Evolutionary conservation across 768 basidiomycete genomes (phyloP).

Genomic region (Botryobasidium botryosum): DNA sequence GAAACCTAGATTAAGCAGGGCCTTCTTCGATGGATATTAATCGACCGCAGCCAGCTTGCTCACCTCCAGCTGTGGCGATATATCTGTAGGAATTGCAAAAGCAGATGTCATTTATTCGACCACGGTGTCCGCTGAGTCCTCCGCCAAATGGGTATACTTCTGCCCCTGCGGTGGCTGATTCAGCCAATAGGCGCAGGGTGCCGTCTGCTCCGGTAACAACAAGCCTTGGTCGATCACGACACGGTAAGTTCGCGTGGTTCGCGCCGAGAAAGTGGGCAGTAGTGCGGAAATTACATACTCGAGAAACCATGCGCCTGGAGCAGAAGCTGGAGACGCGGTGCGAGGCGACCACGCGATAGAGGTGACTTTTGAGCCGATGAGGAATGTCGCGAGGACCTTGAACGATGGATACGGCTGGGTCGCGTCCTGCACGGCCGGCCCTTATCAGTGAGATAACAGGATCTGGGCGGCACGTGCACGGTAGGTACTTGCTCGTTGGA

Average conservation of each 20-base stretch:
- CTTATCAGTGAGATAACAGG: neutral
- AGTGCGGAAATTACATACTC: conserved; percentile 33
- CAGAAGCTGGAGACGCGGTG: conserved; percentile 42
- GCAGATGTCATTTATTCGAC: conserved; percentile 56
- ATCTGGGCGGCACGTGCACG: neutral
- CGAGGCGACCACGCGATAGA: conserved; percentile 65
- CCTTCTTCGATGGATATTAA: neutral
- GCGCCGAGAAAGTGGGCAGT: neutral
- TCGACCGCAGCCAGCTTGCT: too few relatives aligned
- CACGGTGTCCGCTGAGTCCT: conserved; percentile 67
- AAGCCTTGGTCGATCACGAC: conserved; percentile 28
- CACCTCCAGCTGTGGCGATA: conserved; percentile 36
- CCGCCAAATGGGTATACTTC: conserved; percentile 56
- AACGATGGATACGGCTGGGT: conserved; percentile 28
- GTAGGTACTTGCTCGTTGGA: conserved; percentile 21
- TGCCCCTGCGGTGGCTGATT: conserved; percentile 30
- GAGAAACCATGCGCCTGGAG: conserved; percentile 46
- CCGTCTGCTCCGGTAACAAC: conserved; percentile 51
- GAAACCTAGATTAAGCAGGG: conserved; percentile 8
- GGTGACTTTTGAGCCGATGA: conserved; percentile 52
- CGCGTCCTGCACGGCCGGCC: conserved; percentile 10
- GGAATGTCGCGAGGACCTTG: conserved; percentile 47
- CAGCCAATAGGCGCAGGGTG: conserved; percentile 52
- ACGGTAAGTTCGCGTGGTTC: neutral
- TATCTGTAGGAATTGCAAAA: conserved; percentile 63